Evolutionary conservation across 345 rosid genomes (phyloP).

Genomic region (Kernera saxatilis): DNA sequence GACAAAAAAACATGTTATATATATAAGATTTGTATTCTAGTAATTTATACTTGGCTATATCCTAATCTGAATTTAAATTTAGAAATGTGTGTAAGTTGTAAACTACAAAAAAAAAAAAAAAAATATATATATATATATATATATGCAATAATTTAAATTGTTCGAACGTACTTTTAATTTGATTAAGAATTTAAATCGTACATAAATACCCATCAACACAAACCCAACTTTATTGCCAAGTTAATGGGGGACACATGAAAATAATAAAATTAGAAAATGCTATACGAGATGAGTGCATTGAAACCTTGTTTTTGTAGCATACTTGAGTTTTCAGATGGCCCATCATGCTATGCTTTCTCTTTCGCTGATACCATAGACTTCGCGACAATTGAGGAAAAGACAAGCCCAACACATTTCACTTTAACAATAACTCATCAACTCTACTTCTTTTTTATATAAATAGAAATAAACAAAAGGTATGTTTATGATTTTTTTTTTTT

Average conservation of each 20-base stretch:
- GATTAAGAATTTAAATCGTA: neutral
- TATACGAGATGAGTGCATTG: conserved; percentile 23
- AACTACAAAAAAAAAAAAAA: neutral
- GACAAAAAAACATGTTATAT: too few species aligned
- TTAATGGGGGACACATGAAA: conserved; percentile 28
- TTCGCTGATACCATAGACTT: conserved; percentile 9
- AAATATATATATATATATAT: neutral
- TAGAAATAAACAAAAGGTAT: neutral
- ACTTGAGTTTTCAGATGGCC: conserved; percentile 18
- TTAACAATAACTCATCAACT: neutral
- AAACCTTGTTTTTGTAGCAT: conserved; percentile 31
- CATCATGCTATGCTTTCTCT: conserved; percentile 20
- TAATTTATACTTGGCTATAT: neutral
- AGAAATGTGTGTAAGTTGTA: neutral
- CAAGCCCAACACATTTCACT: conserved; percentile 11
- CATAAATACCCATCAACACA: conserved; percentile 3
- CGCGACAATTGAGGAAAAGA: conserved; percentile 26
- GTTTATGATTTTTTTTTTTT: neutral
- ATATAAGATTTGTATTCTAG: neutral
- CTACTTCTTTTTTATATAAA: neutral
- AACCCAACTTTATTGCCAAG: conserved; percentile 19
- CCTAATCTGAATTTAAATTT: neutral
- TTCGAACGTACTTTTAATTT: neutral
- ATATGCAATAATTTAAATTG: conserved; percentile 1
- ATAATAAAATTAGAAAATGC: conserved; percentile 18